phyloP scores from a whole-genome alignment of 2,329 filamentous ascomycete species.

The Neocatenulostroma microsporum region DNA sequence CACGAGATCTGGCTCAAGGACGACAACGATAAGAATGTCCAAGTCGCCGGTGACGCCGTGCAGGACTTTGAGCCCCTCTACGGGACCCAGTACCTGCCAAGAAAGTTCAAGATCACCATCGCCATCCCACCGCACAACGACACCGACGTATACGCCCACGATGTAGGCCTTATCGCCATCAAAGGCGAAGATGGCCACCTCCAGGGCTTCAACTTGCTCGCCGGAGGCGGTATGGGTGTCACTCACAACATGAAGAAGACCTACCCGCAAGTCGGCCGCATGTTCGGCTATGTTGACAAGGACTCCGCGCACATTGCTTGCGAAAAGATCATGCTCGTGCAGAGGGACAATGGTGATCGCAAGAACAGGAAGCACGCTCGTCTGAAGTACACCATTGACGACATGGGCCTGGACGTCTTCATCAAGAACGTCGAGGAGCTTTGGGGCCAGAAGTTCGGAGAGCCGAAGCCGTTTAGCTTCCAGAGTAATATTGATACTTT shows the following conservation, averaged over 20 bases:
- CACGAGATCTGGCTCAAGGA: conserved; percentile 99
- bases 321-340: conserved; percentile 98
- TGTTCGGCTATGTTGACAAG: conserved; percentile 75
- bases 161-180: conserved; percentile 92
- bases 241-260: conserved; percentile 99
- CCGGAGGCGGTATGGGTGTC: conserved; percentile 93
- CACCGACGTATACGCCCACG: conserved; percentile 95
- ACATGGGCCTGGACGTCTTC: conserved; percentile 90
- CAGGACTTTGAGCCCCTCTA: conserved; percentile 96
- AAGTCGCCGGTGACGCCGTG: conserved; percentile 84
- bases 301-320: conserved; percentile 78
- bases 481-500: conserved; percentile 94
- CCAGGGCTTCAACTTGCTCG: conserved; percentile 86
- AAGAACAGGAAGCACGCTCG: conserved; percentile 98
- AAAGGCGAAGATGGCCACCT: conserved; percentile 76
- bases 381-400: conserved; percentile 98
- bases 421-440: conserved; percentile 82
- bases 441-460: conserved; percentile 72
- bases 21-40: conserved; percentile 65
- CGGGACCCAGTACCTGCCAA: conserved; percentile 87
- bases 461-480: conserved; percentile 78
- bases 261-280: conserved; percentile 88
- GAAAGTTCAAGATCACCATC: conserved; percentile 99
- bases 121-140: conserved; percentile 97
- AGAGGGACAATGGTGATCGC: conserved; percentile 89